These are phyloP conservation scores for Lecanoromycetidae sp. DNA, from an alignment of 2,329 filamentous ascomycete genomes.

Conservation along the genomic window DNA sequence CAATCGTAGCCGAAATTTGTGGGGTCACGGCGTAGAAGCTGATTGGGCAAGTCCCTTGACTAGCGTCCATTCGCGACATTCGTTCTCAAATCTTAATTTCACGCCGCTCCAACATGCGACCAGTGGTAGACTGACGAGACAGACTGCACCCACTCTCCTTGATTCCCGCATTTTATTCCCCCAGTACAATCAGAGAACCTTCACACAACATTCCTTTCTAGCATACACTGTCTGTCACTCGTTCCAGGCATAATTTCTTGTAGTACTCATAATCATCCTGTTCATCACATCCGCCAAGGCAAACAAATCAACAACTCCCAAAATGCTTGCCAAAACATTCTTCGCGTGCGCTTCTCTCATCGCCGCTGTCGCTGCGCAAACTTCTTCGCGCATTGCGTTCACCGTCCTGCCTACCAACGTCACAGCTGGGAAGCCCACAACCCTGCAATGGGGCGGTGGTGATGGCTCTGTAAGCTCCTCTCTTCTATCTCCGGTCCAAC, in stretches of 20 bases:
- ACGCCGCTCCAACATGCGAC: too few relatives aligned
- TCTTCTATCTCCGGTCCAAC: neutral
- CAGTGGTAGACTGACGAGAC: too few relatives aligned
- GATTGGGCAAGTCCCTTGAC: too few relatives aligned
- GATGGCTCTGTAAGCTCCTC: constrained; percentile 21
- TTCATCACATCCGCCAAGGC: neutral
- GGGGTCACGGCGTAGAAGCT: too few relatives aligned
- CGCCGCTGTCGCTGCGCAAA: constrained; percentile 36
- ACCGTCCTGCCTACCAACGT: constrained; percentile 39
- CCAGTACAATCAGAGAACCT: neutral
- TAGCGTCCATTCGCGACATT: neutral
- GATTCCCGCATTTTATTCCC: neutral
- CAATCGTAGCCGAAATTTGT: too few relatives aligned
- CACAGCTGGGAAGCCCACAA: constrained; percentile 37
- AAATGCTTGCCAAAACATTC: constrained; percentile 41
- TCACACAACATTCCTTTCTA: neutral
- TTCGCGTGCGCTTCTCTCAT: constrained; percentile 35
- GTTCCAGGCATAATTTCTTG: constrained; percentile 10
- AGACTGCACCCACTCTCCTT: neutral
- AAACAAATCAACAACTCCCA: neutral
- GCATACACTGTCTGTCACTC: constrained; percentile 13
- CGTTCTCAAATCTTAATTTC: too few relatives aligned
- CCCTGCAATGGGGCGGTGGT: constrained; percentile 37
- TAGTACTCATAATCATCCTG: neutral
- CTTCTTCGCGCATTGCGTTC: constrained; percentile 36